Evolutionary conservation across 768 basidiomycete genomes (phyloP).

Genomic region (Kockovaella imperatae): DNA sequence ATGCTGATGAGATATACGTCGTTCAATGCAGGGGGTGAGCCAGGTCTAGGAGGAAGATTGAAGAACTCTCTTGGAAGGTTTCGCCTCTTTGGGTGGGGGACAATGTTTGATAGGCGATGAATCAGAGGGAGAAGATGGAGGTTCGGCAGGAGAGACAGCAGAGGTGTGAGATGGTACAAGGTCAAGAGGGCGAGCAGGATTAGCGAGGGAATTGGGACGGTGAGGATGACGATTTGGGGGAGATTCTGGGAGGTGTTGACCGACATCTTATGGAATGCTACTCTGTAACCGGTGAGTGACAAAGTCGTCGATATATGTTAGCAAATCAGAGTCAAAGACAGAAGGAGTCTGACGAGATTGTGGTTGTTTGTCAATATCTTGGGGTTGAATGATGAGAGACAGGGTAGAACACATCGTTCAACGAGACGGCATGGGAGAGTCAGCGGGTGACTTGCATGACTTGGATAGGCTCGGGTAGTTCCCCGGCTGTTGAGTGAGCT

Average conservation of each 20-base stretch:
- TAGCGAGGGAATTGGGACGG: slow-evolving; percentile 19
- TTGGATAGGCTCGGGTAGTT: no score
- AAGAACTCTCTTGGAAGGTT: slow-evolving; percentile 40
- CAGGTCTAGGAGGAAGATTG: slow-evolving; percentile 28
- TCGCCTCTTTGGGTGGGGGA: slow-evolving; percentile 22
- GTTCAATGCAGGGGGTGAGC: slow-evolving; percentile 3
- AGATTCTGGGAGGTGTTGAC: slow-evolving; percentile 11
- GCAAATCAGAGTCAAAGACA: no score
- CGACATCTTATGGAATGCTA: background rate
- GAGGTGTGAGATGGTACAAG: slow-evolving; percentile 20
- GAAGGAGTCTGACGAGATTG: no score
- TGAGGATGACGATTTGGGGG: slow-evolving; percentile 11
- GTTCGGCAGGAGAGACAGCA: slow-evolving; percentile 12
- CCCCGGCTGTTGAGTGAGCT: no score
- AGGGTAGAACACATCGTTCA: no score
- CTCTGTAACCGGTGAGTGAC: no score
- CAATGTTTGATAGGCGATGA: slow-evolving; percentile 16
- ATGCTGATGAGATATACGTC: background rate
- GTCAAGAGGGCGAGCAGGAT: slow-evolving; percentile 20
- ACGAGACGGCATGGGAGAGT: no score
- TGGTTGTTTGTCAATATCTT: no score
- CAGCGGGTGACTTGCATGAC: no score
- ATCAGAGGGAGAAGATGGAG: slow-evolving; percentile 9
- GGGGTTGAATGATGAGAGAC: no score
- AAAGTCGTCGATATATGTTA: no score